A percentile compares a stretch with the other conserved stretches of the same genome.
These are phyloP conservation scores for Eucalyptus fibrosa DNA, from an alignment of 345 rosid species.

Conservation along the genomic window DNA sequence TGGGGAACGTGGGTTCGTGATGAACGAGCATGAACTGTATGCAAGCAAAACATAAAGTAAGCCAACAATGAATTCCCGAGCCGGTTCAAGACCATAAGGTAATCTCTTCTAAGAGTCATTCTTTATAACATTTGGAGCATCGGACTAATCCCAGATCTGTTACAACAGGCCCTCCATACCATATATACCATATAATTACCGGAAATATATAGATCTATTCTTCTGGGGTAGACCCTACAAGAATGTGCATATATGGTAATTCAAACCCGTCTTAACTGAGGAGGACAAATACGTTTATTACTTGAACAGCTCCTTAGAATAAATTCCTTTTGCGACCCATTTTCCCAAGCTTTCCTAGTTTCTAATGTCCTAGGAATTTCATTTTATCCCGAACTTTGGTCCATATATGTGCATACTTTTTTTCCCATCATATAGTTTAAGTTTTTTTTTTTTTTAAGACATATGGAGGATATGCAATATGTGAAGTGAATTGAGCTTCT, in stretches of 20 bases:
- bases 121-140: not conserved
- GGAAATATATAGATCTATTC: not conserved
- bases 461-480: not conserved
- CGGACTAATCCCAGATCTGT: not conserved
- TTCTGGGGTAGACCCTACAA: not conserved
- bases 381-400: not conserved
- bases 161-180: not conserved
- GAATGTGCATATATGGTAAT: not conserved
- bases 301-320: not conserved
- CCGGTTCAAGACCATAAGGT: not conserved
- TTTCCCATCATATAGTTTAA: not conserved
- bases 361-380: not conserved
- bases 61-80: not conserved
- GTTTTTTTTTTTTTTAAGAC: not conserved
- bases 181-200: not conserved
- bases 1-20: not conserved
- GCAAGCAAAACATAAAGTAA: not conserved
- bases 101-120: not conserved
- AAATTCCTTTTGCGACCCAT: not conserved
- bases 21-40: not conserved
- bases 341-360: not conserved
- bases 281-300: not conserved
- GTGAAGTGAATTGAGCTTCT: not conserved
- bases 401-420: not conserved
- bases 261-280: not conserved